Percentiles rank a stretch among this genome's conserved stretches.
Conservation (phyloP, 148 eudicot genomes). For the Salicornia ramosissima region DNA sequence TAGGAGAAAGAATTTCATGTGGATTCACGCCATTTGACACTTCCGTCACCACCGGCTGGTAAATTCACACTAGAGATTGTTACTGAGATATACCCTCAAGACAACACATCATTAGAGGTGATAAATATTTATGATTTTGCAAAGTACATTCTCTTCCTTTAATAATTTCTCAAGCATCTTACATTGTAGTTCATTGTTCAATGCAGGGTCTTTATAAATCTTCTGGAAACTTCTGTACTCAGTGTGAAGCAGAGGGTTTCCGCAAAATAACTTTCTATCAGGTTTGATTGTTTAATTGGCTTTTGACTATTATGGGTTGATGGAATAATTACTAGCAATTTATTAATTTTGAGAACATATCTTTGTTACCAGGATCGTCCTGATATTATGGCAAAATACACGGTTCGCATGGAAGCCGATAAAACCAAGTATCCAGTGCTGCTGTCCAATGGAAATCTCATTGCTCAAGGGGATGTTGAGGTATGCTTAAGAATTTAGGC, state of each 20-base stretch:
- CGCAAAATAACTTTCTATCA: slow-evolving; percentile 93
- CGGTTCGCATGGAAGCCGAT: slow-evolving; percentile 89
- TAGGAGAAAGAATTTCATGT: slow-evolving; percentile 72
- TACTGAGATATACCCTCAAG: slow-evolving; percentile 81
- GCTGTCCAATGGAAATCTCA: slow-evolving; percentile 92
- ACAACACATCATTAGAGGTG: slow-evolving; percentile 93
- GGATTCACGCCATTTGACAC: slow-evolving; percentile 74
- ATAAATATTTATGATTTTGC: slow-evolving; percentile 16
- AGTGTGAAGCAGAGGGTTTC: slow-evolving; percentile 99
- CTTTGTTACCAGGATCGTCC: slow-evolving; percentile 75
- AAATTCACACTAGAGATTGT: slow-evolving; percentile 71
- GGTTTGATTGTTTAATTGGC: slow-evolving; percentile 35
- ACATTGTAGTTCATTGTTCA: slow-evolving; percentile 11
- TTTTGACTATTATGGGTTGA: neutral
- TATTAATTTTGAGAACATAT: slow-evolving; percentile 4
- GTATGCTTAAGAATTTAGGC: slow-evolving; percentile 32
- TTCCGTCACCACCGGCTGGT: slow-evolving; percentile 66
- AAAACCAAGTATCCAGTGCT: slow-evolving; percentile 82
- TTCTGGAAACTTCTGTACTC: slow-evolving; percentile 92
- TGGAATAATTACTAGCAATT: neutral
- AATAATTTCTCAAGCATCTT: slow-evolving; percentile 9
- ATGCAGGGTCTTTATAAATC: slow-evolving; percentile 88
- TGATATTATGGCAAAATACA: slow-evolving; percentile 97
- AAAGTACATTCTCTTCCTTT: neutral
- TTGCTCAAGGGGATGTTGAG: slow-evolving; percentile 88